Base-by-base conservation (phyloP, 1,284 basidiomycete species). In the Ustilago nuda region DNA sequence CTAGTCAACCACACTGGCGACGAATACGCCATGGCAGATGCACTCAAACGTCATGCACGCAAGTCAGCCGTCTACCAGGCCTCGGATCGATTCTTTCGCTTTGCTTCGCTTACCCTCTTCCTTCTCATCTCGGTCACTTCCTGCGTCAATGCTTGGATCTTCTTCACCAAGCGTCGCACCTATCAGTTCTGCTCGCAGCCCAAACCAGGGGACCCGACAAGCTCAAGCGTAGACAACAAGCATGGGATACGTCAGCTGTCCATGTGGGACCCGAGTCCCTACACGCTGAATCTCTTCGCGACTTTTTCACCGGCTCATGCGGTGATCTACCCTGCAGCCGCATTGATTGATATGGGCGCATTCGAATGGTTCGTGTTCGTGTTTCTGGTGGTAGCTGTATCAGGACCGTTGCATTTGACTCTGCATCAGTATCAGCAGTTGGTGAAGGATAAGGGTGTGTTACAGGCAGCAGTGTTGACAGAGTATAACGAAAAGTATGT, bases 401-500 rank as follows among this genome's bases (percentile, higher is more conserved):
- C 69, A 8, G 61, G 61, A 11, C 79, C 77, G 19, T 61, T 74
- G 1, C 67, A 76, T 46, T 51, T 78, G 19, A 71, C 77, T 15
- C 36, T 74, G 50, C 51, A 63, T 19, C 66, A 69, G 54, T 81
- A 79, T 58, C 65, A 65, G 61, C 74, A 67, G 39, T 59, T 81
- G 13, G 66, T 81, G 35, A 79, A 77, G 62, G 79, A 81, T 54
- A 73, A 72, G 12, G 58, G 67, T 1, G 59, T 77, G 4, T 62
- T 81, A 2, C 73, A 78, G 23, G 79, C 76, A 1, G 79, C 78
- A 4, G 76, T 81, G 52, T 66, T 81, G 36, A 68, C 71, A 15
- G 79, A 81, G 61, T 81, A 81, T 55, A 74, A 81, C 30, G 69
- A 81, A 36, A 81, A 80, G 57, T 81, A 79, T 52, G 79, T 81